Evolutionary conservation across 2,329 filamentous ascomycete genomes (phyloP), one percentile per base, ranked within the genome.

Genomic region (Bertia moriformis): DNA sequence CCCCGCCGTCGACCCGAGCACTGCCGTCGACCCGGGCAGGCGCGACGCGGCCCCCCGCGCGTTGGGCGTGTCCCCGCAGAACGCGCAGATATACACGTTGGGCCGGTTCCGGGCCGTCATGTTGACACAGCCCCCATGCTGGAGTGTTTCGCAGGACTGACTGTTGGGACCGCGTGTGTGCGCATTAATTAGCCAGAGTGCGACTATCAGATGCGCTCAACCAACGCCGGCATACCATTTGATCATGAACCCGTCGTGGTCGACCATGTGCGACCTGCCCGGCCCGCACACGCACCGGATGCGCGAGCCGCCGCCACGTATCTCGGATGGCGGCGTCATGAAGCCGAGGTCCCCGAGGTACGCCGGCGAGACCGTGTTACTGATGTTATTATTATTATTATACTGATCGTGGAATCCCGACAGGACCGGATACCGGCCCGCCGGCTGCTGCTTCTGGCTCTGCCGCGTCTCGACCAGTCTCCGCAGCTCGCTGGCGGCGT

Each of bases 401-500:
- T n/a, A n/a, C n/a, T n/a, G n/a, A n/a, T n/a, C n/a, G n/a, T n/a
- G n/a, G n/a, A n/a, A n/a, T n/a, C n/a, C n/a, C n/a, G n/a, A n/a
- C n/a, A n/a, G n/a, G 51, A 4, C n/a, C n/a, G n/a, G n/a, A n/a
- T n/a, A n/a, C n/a, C n/a, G n/a, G n/a, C n/a, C n/a, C n/a, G 45
- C 40, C 4, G 53, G 51, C 37, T 60, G 56, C 46, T 63, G n/a
- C n/a, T n/a, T n/a, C n/a, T n/a, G n/a, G n/a, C n/a, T 66, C 42
- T 66, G 64, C 13, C 71, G 62, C 40, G 59, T 63, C 46, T 74
- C 66, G 18, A 71, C 62, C 19, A 79, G 59, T 49, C 71, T 78
- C 15, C 68, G 65, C 36, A 80, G 57, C 50, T 78, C 75, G 47
- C 67, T 73, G 4, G 69, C 62, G 2, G 75, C 75, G 51, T 79